phyloP scores from a whole-genome alignment of 2,329 filamentous ascomycete species.

The Beauveria scarabaeidicola region DNA sequence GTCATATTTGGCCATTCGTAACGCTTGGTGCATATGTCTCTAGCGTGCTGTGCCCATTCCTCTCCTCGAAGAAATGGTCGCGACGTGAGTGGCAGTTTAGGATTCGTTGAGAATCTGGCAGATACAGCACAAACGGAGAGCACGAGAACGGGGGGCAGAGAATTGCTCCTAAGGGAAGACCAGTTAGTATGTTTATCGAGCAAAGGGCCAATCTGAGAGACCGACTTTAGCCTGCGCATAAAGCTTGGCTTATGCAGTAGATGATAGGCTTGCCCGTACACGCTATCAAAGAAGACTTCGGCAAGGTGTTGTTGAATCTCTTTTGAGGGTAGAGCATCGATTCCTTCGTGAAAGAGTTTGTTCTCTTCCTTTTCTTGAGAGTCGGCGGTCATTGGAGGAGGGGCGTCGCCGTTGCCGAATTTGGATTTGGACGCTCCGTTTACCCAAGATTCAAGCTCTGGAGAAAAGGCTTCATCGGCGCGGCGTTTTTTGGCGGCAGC shows the following conservation, averaged over 20 bases:
- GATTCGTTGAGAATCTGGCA: constrained; percentile 89
- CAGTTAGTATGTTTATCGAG: neutral
- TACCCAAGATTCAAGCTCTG: constrained; percentile 75
- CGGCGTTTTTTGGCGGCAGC: constrained; percentile 66
- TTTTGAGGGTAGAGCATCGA: constrained; percentile 70
- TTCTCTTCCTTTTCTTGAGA: constrained; percentile 63
- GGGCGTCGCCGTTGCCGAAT: constrained; percentile 30
- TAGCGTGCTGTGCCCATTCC: constrained; percentile 80
- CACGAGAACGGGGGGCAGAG: constrained; percentile 79
- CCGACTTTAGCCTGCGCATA: constrained; percentile 73
- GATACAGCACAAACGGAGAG: constrained; percentile 93
- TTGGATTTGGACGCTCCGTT: constrained; percentile 46
- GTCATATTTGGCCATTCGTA: constrained; percentile 97
- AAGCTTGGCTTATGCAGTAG: constrained; percentile 95
- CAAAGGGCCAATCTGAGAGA: constrained; percentile 12
- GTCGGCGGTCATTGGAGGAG: constrained; percentile 40
- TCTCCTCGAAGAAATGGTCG: constrained; percentile 78
- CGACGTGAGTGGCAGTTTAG: constrained; percentile 64
- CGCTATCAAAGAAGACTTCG: constrained; percentile 89
- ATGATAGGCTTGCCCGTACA: constrained; percentile 93
- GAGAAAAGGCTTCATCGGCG: constrained; percentile 79
- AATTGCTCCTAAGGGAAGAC: constrained; percentile 29
- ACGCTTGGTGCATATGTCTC: constrained; percentile 75
- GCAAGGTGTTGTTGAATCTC: constrained; percentile 90
- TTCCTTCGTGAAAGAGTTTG: constrained; percentile 71